These are phyloP conservation scores for Crucibulum laeve DNA, from an alignment of 768 basidiomycete genomes.

Conservation along the genomic window DNA sequence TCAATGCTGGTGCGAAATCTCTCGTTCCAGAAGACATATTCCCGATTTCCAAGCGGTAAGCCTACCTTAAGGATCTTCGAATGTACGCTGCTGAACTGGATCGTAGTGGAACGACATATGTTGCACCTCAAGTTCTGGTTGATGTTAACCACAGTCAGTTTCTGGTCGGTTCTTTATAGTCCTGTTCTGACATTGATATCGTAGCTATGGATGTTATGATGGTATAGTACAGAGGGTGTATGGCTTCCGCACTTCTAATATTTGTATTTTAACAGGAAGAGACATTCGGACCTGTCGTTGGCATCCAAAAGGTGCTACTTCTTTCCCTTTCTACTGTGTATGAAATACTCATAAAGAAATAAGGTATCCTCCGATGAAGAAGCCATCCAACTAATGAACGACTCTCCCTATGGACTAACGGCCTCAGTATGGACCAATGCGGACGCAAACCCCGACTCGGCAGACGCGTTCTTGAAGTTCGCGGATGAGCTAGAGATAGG, in stretches of 20 bases:
- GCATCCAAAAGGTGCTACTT: slow-evolving; percentile 72
- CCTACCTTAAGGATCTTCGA: slow-evolving; percentile 2
- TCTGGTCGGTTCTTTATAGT: not conserved
- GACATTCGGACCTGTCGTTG: slow-evolving; percentile 91
- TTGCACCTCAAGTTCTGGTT: slow-evolving; percentile 87
- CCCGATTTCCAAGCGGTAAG: slow-evolving; percentile 63
- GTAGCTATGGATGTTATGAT: slow-evolving; percentile 91
- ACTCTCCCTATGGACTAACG: slow-evolving; percentile 92
- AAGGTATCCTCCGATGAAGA: slow-evolving; percentile 83
- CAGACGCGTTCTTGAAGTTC: slow-evolving; percentile 62
- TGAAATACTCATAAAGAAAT: not conserved
- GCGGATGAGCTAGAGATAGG: slow-evolving; percentile 78
- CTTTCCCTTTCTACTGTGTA: not conserved
- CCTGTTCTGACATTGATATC: not conserved
- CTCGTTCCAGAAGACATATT: slow-evolving; percentile 69
- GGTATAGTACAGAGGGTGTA: slow-evolving; percentile 31
- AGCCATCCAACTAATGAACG: slow-evolving; percentile 91
- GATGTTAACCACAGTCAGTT: slow-evolving; percentile 84
- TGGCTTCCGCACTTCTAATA: not conserved
- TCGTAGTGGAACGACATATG: slow-evolving; percentile 73
- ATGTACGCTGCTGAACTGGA: slow-evolving; percentile 3
- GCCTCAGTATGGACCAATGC: slow-evolving; percentile 92
- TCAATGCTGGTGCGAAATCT: slow-evolving; percentile 74
- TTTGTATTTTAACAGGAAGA: slow-evolving; percentile 50
- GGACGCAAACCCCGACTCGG: slow-evolving; percentile 52